Evolutionary conservation across 306 rosid species (phyloP), one percentile per base, ranked within the genome.

Genomic region (Ochetophila trinervis): DNA sequence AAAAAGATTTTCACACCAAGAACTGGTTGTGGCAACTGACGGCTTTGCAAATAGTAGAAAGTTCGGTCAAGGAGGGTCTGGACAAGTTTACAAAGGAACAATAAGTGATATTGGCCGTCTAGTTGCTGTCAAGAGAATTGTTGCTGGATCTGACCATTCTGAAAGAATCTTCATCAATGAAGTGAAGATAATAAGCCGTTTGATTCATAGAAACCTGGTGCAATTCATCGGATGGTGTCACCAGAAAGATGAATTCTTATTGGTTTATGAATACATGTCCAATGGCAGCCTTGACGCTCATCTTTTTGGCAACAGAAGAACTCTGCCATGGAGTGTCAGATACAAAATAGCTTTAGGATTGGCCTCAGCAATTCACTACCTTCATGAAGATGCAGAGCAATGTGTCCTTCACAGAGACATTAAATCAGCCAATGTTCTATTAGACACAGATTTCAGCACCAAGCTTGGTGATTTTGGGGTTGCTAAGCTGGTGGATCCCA

Each of bases 41-140:
- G 78, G 72, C 2, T 85, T 87, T 24, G 74, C 78, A 1, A 62
- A 78, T 0, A 74, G 74, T n/a, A 74, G 69, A 48, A 65, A n/a
- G 75, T 78, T 87, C 0, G 90, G 95, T 22, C 62, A 66, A 40
- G 95, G 88, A 71, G 90, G 85, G 2, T 84, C 81, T 3, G 84
- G 93, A 15, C 76, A 70, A 50, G 93, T 84, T 47, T 87, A 78
- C 80, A 70, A 53, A 45, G 55, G 42, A 63, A 45, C 36, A 9
- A 6, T 48, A 4, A 47, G 3, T 1, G 88, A 17, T 53, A 27
- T 73, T 17, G 77, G 76, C 18, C 69, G 63, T 2, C 50, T 51
- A 0, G 85, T 87, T 13, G 90, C 86, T 0, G 88, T 82, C 20
- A 87, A 87, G 62, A 80, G 84, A 54, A 87, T 87, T 23, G 71